Evolutionary conservation across 2,329 filamentous ascomycete genomes (phyloP).

Genomic region (Exophiala xenobiotica): DNA sequence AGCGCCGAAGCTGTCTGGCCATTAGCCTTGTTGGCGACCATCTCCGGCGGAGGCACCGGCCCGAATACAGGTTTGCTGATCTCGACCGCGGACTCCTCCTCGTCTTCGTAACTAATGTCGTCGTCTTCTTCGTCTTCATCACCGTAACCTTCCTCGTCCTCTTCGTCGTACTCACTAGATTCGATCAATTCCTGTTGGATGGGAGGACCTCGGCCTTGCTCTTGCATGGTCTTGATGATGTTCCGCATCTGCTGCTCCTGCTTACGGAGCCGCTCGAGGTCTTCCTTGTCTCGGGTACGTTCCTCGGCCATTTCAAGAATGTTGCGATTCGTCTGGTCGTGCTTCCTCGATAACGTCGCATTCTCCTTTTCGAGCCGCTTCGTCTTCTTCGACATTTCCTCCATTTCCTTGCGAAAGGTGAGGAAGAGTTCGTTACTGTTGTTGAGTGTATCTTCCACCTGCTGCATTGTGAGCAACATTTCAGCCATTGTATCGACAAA

Average conservation of each 20-base stretch:
- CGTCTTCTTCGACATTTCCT: constrained; percentile 99
- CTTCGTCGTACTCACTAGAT: constrained; percentile 54
- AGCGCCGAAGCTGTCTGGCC: constrained; percentile 40
- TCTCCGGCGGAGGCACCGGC: constrained; percentile 52
- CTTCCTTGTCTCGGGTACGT: constrained; percentile 70
- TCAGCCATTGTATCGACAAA: constrained; percentile 28
- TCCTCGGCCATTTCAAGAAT: constrained; percentile 98
- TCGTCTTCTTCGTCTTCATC: constrained; percentile 59
- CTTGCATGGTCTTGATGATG: constrained; percentile 94
- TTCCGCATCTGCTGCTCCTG: constrained; percentile 90
- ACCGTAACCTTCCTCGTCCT: constrained; percentile 59
- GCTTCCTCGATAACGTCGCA: constrained; percentile 82
- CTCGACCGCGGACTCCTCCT: constrained; percentile 47
- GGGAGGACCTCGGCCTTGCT: constrained; percentile 77
- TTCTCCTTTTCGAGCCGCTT: constrained; percentile 97
- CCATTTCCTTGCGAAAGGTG: constrained; percentile 98
- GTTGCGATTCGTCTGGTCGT: constrained; percentile 89
- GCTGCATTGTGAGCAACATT: constrained; percentile 36
- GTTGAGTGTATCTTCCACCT: constrained; percentile 98
- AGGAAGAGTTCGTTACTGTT: constrained; percentile 97
- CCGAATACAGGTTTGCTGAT: constrained; percentile 47
- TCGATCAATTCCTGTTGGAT: constrained; percentile 54
- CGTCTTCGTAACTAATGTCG: constrained; percentile 58
- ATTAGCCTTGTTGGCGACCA: constrained; percentile 47
- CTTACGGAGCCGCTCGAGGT: constrained; percentile 75